phyloP scores from a whole-genome alignment of 345 rosid genomes.

The Angophora floribunda region DNA sequence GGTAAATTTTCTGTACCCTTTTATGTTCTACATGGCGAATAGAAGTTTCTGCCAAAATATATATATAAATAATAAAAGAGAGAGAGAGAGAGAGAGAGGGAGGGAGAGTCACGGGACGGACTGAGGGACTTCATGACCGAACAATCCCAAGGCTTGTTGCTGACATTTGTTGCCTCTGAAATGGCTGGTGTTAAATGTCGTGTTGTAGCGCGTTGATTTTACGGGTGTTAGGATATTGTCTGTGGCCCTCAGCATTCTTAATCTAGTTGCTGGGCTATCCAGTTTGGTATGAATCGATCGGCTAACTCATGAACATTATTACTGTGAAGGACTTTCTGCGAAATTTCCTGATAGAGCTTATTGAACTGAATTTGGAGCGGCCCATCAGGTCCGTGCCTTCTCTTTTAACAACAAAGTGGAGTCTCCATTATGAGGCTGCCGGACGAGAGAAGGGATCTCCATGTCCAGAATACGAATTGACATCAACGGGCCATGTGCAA shows the following conservation, averaged over 20 bases:
- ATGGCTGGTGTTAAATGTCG: neutral
- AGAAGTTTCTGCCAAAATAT: neutral
- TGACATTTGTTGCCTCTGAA: neutral
- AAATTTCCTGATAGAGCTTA: neutral
- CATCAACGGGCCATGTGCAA: neutral
- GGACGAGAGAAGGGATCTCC: neutral
- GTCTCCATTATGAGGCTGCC: neutral
- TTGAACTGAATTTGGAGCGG: neutral
- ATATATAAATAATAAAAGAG: too few relatives aligned
- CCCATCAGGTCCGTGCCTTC: neutral
- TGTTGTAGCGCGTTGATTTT: neutral
- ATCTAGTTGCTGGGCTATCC: neutral
- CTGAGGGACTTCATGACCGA: neutral
- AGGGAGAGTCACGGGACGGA: neutral
- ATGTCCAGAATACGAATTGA: neutral
- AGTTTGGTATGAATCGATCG: neutral
- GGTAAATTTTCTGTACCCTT: neutral
- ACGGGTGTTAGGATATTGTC: neutral
- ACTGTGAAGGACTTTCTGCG: neutral
- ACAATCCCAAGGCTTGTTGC: neutral
- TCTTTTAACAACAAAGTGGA: neutral
- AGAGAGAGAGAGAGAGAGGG: too few relatives aligned
- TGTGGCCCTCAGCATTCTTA: neutral
- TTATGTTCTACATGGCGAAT: neutral
- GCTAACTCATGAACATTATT: neutral